Percentiles rank a stretch among this genome's conserved stretches.
phyloP scores from a whole-genome alignment of 2,329 filamentous ascomycete genomes.

The Epichloe elymi region DNA sequence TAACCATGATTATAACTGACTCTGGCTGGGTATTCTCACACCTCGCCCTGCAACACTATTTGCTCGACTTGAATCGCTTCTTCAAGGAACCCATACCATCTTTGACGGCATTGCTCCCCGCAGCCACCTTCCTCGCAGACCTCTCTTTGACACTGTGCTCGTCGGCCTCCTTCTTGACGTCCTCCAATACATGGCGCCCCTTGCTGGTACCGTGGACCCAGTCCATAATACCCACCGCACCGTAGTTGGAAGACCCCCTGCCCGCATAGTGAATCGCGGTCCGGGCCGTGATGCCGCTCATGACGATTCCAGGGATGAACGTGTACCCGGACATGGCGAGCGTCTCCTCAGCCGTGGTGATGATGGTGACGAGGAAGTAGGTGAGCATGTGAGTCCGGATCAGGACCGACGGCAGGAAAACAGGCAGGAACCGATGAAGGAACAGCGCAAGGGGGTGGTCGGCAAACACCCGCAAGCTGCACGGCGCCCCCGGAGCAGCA shows the following conservation, averaged over 20 bases:
- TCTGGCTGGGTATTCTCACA: neutral
- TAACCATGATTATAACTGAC: too few species aligned
- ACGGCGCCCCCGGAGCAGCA: conserved; percentile 39
- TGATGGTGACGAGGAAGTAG: conserved; percentile 49
- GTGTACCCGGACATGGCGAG: conserved; percentile 56
- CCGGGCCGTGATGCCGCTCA: conserved; percentile 35
- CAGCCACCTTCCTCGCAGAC: conserved; percentile 19
- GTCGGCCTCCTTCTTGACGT: conserved; percentile 40
- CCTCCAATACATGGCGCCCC: conserved; percentile 38
- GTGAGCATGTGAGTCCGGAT: conserved; percentile 61
- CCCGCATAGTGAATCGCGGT: conserved; percentile 32
- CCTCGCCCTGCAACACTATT: conserved; percentile 9
- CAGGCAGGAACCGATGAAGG: conserved; percentile 48
- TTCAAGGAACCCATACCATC: conserved; percentile 18
- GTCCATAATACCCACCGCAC: conserved; percentile 49
- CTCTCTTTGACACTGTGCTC: conserved; percentile 39
- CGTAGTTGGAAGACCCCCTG: conserved; percentile 44
- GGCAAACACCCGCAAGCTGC: conserved; percentile 49
- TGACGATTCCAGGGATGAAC: conserved; percentile 38
- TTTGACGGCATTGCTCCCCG: conserved; percentile 19
- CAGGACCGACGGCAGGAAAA: conserved; percentile 51
- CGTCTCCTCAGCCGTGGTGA: conserved; percentile 54
- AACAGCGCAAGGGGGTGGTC: conserved; percentile 56
- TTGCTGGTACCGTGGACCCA: conserved; percentile 44
- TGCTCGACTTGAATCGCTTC: conserved; percentile 14